phyloP scores from a whole-genome alignment of 169 alveolate genomes.

The Theileria equi region DNA sequence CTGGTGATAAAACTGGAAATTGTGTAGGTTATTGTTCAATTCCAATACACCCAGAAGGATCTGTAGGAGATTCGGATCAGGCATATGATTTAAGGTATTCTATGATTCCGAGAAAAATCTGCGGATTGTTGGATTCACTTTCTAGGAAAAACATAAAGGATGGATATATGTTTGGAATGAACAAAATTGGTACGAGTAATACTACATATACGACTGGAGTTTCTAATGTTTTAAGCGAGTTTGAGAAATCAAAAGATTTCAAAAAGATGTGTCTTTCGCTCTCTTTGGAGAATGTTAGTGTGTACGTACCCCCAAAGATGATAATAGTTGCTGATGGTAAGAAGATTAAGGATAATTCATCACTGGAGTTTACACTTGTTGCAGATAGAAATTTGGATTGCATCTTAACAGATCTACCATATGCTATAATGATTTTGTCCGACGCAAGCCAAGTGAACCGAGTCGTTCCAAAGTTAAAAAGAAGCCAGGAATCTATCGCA shows the following conservation, averaged over 20 bases:
- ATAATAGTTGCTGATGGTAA: constrained; percentile 78
- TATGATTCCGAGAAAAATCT: constrained; percentile 12
- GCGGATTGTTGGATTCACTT: constrained; percentile 7
- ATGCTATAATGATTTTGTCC: constrained; percentile 2
- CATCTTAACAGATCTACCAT: constrained; percentile 44
- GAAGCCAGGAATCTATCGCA: too few species aligned
- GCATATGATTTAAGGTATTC: constrained; percentile 9
- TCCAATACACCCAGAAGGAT: constrained; percentile 1
- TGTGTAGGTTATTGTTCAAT: constrained; percentile 21
- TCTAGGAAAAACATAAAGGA: neutral
- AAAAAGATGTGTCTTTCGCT: constrained; percentile 70
- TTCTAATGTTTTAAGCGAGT: constrained; percentile 67
- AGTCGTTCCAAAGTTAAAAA: neutral
- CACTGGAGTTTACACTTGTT: constrained; percentile 47
- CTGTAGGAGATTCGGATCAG: neutral
- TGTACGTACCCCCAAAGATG: constrained; percentile 79
- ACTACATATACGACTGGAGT: constrained; percentile 61
- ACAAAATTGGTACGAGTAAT: constrained; percentile 1
- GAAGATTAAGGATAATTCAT: constrained; percentile 52
- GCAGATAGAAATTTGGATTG: constrained; percentile 45
- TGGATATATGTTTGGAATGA: neutral
- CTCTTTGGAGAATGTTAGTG: constrained; percentile 68
- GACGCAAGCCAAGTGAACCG: neutral
- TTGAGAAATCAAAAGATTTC: constrained; percentile 66
- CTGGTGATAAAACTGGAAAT: neutral